A percentile compares a stretch with the other conserved stretches of the same genome.
Conservation (phyloP, 2,329 filamentous ascomycete species). For the Colletotrichum scovillei region DNA sequence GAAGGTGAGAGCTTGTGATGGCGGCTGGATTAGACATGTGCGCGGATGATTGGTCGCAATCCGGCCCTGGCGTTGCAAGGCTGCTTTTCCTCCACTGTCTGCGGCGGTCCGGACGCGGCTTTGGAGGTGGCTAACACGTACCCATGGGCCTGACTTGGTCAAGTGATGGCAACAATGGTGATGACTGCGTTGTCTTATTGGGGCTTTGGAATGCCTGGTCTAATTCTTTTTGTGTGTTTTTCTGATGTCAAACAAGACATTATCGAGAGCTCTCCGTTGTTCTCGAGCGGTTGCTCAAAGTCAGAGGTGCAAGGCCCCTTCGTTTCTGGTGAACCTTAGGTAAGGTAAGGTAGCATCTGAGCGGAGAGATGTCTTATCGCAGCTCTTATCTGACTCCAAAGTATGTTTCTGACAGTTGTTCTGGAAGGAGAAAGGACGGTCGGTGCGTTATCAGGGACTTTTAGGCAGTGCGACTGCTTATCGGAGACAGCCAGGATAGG, state of each 20-base stretch:
- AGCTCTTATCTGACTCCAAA: conserved; percentile 11
- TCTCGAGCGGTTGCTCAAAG: conserved; percentile 8
- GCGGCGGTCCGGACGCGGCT: conserved; percentile 1
- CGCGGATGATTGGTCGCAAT: conserved; percentile 35
- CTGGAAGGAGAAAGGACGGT: neutral
- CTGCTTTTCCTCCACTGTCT: neutral
- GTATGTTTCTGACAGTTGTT: neutral
- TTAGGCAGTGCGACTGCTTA: conserved; percentile 2
- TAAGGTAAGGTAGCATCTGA: neutral
- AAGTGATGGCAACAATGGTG: neutral
- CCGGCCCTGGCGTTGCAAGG: conserved; percentile 14
- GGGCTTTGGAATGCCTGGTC: neutral
- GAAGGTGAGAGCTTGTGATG: conserved; percentile 17
- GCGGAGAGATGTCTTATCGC: neutral
- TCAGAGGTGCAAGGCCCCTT: conserved; percentile 25
- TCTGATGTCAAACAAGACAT: neutral
- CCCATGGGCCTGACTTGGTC: neutral
- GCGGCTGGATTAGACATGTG: conserved; percentile 35
- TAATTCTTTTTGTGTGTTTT: neutral
- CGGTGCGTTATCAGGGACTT: neutral
- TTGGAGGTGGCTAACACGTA: no score
- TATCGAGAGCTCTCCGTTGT: neutral
- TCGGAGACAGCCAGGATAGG: neutral
- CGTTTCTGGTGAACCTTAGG: neutral
- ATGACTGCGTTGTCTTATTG: no score